Percentiles rank a stretch among this genome's conserved stretches.
Evolutionary conservation across 2,329 filamentous ascomycete genomes (phyloP).

Genomic region (Diaporthe humulicola): DNA sequence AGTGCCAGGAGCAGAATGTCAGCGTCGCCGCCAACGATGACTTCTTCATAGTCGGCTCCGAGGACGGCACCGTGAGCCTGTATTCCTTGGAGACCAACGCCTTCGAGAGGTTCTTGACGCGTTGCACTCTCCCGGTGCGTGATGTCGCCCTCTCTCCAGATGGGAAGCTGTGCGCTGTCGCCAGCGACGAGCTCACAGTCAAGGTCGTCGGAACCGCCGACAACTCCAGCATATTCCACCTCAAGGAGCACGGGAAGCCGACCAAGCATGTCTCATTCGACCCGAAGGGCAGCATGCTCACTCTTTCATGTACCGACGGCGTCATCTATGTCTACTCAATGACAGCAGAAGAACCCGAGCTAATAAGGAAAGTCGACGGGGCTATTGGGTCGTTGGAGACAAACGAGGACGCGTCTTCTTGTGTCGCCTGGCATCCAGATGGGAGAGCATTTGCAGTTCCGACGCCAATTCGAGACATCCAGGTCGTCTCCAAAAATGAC

Average conservation of each 20-base stretch:
- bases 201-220: constrained; percentile 89
- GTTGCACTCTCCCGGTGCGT: constrained; percentile 87
- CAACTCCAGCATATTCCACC: constrained; percentile 79
- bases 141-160: constrained; percentile 88
- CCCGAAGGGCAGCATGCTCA: constrained; percentile 78
- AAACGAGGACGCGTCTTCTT: constrained; percentile 81
- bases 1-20: constrained; percentile 88
- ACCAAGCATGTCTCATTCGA: constrained; percentile 95
- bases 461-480: constrained; percentile 84
- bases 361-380: constrained; percentile 85
- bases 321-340: constrained; percentile 91
- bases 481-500: constrained; percentile 88
- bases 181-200: constrained; percentile 95
- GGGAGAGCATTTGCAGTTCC: constrained; percentile 90
- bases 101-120: constrained; percentile 86
- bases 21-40: constrained; percentile 82
- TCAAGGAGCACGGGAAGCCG: constrained; percentile 87
- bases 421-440: constrained; percentile 92
- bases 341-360: constrained; percentile 80
- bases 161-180: constrained; percentile 89
- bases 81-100: constrained; percentile 83
- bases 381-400: constrained; percentile 84
- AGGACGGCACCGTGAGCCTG: constrained; percentile 95
- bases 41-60: constrained; percentile 89
- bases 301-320: constrained; percentile 90